A percentile compares a stretch with the other conserved stretches of the same genome.
Conservation (phyloP, 345 rosid genomes). For the Eucalyptus lansdowneana region DNA sequence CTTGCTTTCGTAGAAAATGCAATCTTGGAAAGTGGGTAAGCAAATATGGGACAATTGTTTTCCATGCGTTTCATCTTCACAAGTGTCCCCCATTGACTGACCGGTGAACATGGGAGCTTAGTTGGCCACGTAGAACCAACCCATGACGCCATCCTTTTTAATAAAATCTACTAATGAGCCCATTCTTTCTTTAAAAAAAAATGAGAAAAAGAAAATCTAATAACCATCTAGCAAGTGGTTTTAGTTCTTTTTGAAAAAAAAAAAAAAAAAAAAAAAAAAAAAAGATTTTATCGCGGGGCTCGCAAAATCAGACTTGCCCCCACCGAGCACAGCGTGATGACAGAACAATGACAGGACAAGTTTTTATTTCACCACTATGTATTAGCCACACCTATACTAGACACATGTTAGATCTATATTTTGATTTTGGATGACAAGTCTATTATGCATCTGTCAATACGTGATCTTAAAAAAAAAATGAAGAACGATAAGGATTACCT, state of each 20-base stretch:
- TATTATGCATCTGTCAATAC: not conserved
- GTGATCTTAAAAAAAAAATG: not conserved
- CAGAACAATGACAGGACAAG: not conserved
- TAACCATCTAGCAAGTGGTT: not conserved
- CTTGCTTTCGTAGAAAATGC: not conserved
- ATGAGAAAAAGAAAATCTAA: not conserved
- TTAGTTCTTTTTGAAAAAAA: not conserved
- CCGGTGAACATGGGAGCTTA: not conserved
- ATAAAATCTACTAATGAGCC: not conserved
- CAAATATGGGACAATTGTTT: not conserved
- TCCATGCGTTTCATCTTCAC: not conserved
- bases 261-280: not conserved
- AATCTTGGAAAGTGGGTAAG: not conserved
- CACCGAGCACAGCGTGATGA: not conserved
- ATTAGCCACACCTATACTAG: not conserved
- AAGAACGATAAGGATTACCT: not conserved
- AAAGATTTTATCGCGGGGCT: not conserved
- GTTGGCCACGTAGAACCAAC: not conserved
- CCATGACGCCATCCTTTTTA: not conserved
- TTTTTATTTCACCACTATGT: not conserved
- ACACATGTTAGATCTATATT: not conserved
- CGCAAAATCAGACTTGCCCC: not conserved
- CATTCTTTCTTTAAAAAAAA: not conserved
- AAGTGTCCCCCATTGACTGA: not conserved
- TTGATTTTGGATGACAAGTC: not conserved